Percentiles rank a stretch among this genome's conserved stretches.
Conservation (phyloP, 495 filamentous ascomycete species). For the Talaromyces wortmannii region DNA sequence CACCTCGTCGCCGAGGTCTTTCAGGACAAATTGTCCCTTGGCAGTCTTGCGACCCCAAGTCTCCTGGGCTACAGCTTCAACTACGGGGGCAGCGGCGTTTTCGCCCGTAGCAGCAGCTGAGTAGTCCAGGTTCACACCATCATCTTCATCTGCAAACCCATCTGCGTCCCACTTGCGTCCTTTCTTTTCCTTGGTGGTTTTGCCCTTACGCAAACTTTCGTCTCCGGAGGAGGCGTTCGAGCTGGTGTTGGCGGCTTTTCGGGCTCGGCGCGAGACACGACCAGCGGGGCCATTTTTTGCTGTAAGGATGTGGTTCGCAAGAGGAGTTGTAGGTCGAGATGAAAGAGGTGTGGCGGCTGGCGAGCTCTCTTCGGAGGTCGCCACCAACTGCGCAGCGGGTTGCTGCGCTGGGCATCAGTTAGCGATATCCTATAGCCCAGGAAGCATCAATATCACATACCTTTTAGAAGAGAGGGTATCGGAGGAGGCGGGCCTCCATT, state of each 20-base stretch:
- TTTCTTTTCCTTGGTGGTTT: conserved; percentile 62
- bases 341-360: conserved; percentile 65
- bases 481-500: conserved; percentile 48
- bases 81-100: conserved; percentile 39
- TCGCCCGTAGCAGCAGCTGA: conserved; percentile 57
- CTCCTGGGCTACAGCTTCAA: conserved; percentile 69
- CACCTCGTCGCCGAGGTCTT: conserved; percentile 89
- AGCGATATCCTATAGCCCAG: conserved; percentile 8
- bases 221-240: conserved; percentile 78
- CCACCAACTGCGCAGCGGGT: conserved; percentile 35
- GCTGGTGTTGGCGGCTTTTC: conserved; percentile 62
- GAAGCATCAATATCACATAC: conserved; percentile 12
- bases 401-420: conserved; percentile 32
- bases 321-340: conserved; percentile 75
- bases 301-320: conserved; percentile 56
- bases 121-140: conserved; percentile 78
- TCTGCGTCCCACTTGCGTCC: conserved; percentile 87
- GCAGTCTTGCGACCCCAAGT: conserved; percentile 78
- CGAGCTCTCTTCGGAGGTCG: conserved; percentile 46
- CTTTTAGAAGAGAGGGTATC: conserved; percentile 45
- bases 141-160: conserved; percentile 81
- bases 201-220: conserved; percentile 56
- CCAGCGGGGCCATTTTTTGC: conserved; percentile 64
- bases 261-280: conserved; percentile 72
- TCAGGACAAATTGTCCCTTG: conserved; percentile 89